Evolutionary conservation across 2,329 filamentous ascomycete genomes (phyloP).

Genomic region (Teratosphaeria gauchensis): DNA sequence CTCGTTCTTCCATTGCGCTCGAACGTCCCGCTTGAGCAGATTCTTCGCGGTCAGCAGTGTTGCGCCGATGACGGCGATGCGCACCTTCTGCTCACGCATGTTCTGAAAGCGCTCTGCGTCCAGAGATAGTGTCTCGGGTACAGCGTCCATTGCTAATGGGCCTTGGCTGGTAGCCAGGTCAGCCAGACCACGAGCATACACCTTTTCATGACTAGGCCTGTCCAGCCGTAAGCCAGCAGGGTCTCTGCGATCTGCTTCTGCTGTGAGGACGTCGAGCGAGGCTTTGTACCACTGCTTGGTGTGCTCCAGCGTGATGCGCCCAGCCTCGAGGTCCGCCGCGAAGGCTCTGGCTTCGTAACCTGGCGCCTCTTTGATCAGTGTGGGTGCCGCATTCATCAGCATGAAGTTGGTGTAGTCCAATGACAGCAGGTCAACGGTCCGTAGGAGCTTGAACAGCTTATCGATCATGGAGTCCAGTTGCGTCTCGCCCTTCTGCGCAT

Average conservation of each 20-base stretch:
- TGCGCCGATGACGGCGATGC: slow-evolving; percentile 63
- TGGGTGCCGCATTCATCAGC: slow-evolving; percentile 60
- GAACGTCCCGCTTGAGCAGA: slow-evolving; percentile 69
- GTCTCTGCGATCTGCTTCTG: slow-evolving; percentile 59
- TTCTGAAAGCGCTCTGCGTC: slow-evolving; percentile 55
- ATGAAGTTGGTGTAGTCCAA: slow-evolving; percentile 78
- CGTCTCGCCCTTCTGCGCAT: slow-evolving; percentile 22
- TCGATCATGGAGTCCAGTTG: slow-evolving; percentile 58
- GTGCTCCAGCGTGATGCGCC: slow-evolving; percentile 44
- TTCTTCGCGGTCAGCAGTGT: slow-evolving; percentile 75
- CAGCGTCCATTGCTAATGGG: slow-evolving; percentile 40
- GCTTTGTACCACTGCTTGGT: slow-evolving; percentile 59
- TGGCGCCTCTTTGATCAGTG: slow-evolving; percentile 59
- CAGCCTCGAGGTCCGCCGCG: slow-evolving; percentile 51
- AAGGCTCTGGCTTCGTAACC: slow-evolving; percentile 69
- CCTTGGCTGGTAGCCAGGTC: slow-evolving; percentile 63
- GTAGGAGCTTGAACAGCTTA: slow-evolving; percentile 63
- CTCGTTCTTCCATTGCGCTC: slow-evolving; percentile 66
- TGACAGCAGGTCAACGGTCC: slow-evolving; percentile 66
- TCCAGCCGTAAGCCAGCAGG: slow-evolving; percentile 57
- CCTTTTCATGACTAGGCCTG: slow-evolving; percentile 56
- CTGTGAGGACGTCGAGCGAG: slow-evolving; percentile 53
- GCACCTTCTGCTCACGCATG: slow-evolving; percentile 48
- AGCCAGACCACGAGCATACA: slow-evolving; percentile 67
- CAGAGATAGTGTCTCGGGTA: slow-evolving; percentile 66